Evolutionary conservation across 169 alveolate genomes (phyloP), one percentile per base, ranked within the genome.

Genomic region (Eimeria acervulina): DNA sequence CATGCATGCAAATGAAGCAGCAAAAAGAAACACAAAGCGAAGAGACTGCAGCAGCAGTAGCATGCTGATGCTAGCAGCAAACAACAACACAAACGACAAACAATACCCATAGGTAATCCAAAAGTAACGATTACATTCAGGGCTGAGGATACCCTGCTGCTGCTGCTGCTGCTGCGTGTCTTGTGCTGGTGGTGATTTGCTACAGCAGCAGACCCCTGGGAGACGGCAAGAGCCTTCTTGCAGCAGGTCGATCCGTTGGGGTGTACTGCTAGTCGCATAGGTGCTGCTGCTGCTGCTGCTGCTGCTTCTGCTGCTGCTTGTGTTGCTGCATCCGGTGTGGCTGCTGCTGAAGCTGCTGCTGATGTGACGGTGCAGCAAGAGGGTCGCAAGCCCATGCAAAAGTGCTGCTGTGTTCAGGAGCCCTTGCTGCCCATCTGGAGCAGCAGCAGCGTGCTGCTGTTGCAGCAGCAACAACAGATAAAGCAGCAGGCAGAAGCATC

Each of bases 201-300:
- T 78, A 36, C 89, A 78, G 89, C 68, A 42, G 89, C 63, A 12
- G 89, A 78, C 23, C 89, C 89, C 40, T 78, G 89, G 89, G 89
- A 78, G 61, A 78, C 89, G 3, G 89, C 89, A 8, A 42, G 63
- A 17, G 52, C 89, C 66, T 78, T 78, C 61, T 42, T 78, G 89
- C 89, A 23, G 89, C 89, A 78, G 33, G 40, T 38, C 66, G 59
- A 42, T 47, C 89, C 89, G 12, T 42, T 68, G 89, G 40, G 17
- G 19, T 78, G 89, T 44, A 78, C 31, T 78, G 63, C 36, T 40
- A 63, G 89, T 26, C 89, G 89, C 66, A 78, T 78, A 42, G 89
- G 89, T 78, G 61, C 89, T 19, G 10, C 87, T 2, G 89, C 89
- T 42, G 89, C 89, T 8, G 68, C 44, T 42, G 89, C 40, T 78